Conservation (phyloP, 345 rosid genomes). For the Heritiera littoralis region DNA sequence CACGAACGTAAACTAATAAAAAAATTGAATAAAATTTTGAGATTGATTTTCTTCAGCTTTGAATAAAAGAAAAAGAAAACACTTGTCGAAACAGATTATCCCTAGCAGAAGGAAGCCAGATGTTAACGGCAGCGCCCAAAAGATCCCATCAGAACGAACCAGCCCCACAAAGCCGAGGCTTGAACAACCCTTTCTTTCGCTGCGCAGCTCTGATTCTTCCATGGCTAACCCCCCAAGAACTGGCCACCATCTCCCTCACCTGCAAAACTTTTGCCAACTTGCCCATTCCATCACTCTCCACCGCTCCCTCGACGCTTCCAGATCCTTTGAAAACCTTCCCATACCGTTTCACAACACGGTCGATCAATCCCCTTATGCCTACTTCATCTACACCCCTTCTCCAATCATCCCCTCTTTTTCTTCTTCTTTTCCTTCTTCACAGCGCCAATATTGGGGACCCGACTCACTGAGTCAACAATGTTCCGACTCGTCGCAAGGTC, state of each 20-base stretch:
- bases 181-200: slow-evolving; percentile 26
- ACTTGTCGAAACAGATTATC: too few relatives aligned
- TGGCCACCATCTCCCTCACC: slow-evolving; percentile 52
- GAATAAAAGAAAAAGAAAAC: too few relatives aligned
- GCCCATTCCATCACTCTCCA: slow-evolving; percentile 43
- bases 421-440: slow-evolving; percentile 24
- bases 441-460: slow-evolving; percentile 66
- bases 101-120: too few relatives aligned
- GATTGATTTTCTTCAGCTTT: too few relatives aligned
- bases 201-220: slow-evolving; percentile 60
- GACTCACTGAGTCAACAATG: not conserved
- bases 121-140: not conserved
- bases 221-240: slow-evolving; percentile 63
- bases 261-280: slow-evolving; percentile 47
- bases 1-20: too few relatives aligned
- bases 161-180: not conserved
- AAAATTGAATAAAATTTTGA: too few relatives aligned
- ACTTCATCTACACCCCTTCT: slow-evolving; percentile 66
- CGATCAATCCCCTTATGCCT: slow-evolving; percentile 50
- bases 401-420: slow-evolving; percentile 47
- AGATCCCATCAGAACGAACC: not conserved
- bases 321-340: slow-evolving; percentile 54
- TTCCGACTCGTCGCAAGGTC: not conserved
- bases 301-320: slow-evolving; percentile 69
- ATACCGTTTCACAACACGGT: slow-evolving; percentile 53